Evolutionary conservation across 768 basidiomycete genomes (phyloP).

Genomic region (Kwoniella mangroviensis): DNA sequence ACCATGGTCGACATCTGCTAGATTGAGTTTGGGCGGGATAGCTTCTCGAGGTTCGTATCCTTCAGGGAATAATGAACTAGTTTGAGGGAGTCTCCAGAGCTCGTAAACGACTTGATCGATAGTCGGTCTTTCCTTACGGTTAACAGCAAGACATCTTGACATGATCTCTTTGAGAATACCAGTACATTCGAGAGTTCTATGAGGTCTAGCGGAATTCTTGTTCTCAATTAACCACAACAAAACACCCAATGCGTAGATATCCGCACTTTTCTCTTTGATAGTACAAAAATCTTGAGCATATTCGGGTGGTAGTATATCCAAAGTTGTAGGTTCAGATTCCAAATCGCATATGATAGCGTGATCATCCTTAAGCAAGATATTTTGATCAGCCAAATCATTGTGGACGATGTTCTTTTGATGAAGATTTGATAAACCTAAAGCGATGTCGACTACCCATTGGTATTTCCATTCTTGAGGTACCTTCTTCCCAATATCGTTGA

Average conservation of each 20-base stretch:
- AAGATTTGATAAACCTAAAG: not conserved
- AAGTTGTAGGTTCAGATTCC: not conserved
- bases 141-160: not conserved
- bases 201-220: not conserved
- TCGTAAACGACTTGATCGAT: not conserved
- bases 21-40: too few relatives aligned
- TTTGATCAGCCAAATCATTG: not conserved
- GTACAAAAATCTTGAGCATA: not conserved
- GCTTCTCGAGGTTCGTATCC: too few relatives aligned
- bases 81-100: not conserved
- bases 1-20: too few relatives aligned
- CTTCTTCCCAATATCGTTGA: too few relatives aligned
- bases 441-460: slow-evolving; percentile 2
- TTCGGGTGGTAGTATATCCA: not conserved
- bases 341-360: not conserved
- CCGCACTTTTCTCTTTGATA: not conserved
- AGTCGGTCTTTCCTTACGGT: not conserved
- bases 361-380: not conserved
- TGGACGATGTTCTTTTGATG: not conserved
- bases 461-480: not conserved
- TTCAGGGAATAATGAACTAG: too few relatives aligned
- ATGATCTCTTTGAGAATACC: not conserved
- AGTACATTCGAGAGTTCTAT: not conserved
- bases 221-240: not conserved
- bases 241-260: not conserved